phyloP scores from a whole-genome alignment of 305 asterid genomes.

The Stenogyne calaminthoides region DNA sequence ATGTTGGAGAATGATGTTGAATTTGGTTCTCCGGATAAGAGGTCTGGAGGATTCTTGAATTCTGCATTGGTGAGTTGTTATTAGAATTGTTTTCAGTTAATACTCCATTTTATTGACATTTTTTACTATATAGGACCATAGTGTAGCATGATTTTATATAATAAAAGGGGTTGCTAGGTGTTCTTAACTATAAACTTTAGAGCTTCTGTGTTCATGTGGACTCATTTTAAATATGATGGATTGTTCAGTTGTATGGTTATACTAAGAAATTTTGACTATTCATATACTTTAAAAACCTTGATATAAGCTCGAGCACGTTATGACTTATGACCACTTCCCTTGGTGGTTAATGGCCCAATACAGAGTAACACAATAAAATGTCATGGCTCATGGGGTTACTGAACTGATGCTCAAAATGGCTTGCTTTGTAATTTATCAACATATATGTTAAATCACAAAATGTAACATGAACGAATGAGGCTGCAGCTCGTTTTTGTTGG shows the following conservation, averaged over 20 bases:
- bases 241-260: not conserved
- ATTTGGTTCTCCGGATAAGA: constrained; percentile 98
- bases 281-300: not conserved
- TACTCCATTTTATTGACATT: constrained; percentile 1
- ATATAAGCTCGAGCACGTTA: constrained; percentile 5
- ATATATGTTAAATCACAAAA: constrained; percentile 2
- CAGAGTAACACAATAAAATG: not conserved
- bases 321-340: not conserved
- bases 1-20: constrained; percentile 95
- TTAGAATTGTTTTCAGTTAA: not conserved
- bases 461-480: not conserved
- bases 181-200: constrained; percentile 12
- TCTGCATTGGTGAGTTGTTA: constrained; percentile 87
- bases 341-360: constrained; percentile 7
- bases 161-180: not conserved
- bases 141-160: constrained; percentile 10
- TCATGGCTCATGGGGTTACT: not conserved
- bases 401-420: constrained; percentile 1
- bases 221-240: not conserved
- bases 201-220: constrained; percentile 10
- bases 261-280: not conserved
- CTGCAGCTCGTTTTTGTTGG: not conserved
- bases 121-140: constrained; percentile 10
- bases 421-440: not conserved
- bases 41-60: constrained; percentile 95